Base-by-base conservation (phyloP, 2,329 filamentous ascomycete genomes). In the Onygenales sp. region DNA sequence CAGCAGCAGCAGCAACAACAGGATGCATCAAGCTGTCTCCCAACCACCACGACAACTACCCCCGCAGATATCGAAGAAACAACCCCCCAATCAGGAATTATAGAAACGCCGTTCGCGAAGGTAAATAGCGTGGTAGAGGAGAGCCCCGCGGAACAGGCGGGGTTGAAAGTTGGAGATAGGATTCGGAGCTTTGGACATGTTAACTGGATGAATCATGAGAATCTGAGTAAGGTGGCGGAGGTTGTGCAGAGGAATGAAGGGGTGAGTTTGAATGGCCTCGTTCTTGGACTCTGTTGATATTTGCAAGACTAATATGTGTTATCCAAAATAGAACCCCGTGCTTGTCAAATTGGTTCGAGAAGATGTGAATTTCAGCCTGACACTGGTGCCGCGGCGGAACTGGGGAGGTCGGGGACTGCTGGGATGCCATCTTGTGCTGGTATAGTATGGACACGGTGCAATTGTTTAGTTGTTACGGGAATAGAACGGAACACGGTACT, bases 371-470 rank as follows among this genome's bases (percentile, higher is more conserved):
- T 69, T 93, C 54, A 78, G 83, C 54, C 71, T 96, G 63, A 83
- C 81, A 58, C 72, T 98, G 58, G 88, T 78, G 47, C 92, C 92
- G 51, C 80, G 82, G 61, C 81, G 82, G 44, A 78, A 91, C 65
- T 98, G 93, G 92, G 92, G 92, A 60, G 93, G 93, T 33, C 79
- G 89, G 69, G 93, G 92, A 10, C 74, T 94, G 68, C 74, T 98
- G 63, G 92, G 92, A 52, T 98, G 92, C 69, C 91, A 96, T 73
- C 81, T 97, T 58, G 72, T 95, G 60, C 89, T 89, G 31, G 61
- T 94, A 54, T 95, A 75, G 79, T 17, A 17, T 17, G 17, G 17
- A 17, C 17, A 17, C 17, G 27, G 13, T 27, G 21, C 21, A 27
- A 27, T 27, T 27, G 21, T 27, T 27, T 27, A 27, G 21, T 27